Base-by-base conservation (phyloP, 2,329 filamentous ascomycete genomes). In the Madurella mycetomatis region DNA sequence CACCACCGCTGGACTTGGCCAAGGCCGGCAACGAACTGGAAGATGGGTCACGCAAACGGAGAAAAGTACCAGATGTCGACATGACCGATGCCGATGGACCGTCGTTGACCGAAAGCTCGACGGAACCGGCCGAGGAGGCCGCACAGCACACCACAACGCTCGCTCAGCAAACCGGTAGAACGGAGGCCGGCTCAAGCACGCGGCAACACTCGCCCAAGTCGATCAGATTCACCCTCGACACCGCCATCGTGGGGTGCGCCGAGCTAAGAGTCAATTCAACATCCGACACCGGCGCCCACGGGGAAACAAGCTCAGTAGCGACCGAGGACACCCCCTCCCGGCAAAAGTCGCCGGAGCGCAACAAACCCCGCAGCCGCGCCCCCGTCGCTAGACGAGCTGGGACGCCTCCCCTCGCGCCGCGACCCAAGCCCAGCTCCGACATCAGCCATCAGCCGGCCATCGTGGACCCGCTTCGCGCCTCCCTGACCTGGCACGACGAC, bases 401-500 rank as follows among this genome's bases (percentile, higher is more conserved):
- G 2, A 74, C 74, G 3, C 75, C 75, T 4, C 74, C 73, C 0
- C 58, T 62, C 4, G 46, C 43, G 30, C 42, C 47, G 34, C 65
- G 42, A 51, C 61, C 55, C 40, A 56, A 50, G 31, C 47, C 56
- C 47, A 53, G 45, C 16, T 19, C 25, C 25, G 25, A 25, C 57
- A 9, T 55, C 62, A 16, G 55, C 54, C 18, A 65, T 51, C 17
- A 63, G 63, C 17, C 57, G 58, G n/a, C 64, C 62, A 31, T 81
- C 30, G 69, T 75, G 49, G 81, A 83, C 51, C 79, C 80, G 0
- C 65, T 83, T 9, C 75, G 82, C 37, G 81, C 82, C 7, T 76
- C 81, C 2, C 71, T 86, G 49, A 86, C 84, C 1, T 87, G 84
- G 84, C 82, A 83, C 62, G 82, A 85, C 59, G 79, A 86, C 60